Base-by-base conservation (phyloP, 495 filamentous ascomycete species). In the Glonium stellatum region DNA sequence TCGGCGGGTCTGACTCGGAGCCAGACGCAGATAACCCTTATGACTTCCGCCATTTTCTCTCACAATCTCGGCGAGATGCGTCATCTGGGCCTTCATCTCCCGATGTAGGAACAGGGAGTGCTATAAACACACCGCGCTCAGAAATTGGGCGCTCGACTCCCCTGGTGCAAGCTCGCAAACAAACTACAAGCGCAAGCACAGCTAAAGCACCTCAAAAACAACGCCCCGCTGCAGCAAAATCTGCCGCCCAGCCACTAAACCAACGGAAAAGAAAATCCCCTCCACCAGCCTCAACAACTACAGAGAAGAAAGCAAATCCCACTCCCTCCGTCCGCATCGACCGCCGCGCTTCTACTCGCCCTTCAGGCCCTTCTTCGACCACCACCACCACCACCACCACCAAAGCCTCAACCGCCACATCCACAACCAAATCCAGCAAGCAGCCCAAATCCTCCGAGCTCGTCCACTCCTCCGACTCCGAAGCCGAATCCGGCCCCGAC, bases 1-100 rank as follows among this genome's bases (percentile, higher is more conserved):
- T 75, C 18, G 76, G 77, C 22, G 76, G 77, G 54, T 75, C 74
- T 10, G 72, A 70, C 23, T 57, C 47, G 1, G 62, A 57, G 5
- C 74, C 80, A 1, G 80, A 82, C 55, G 73, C 76, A 0, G 70
- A 72, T 60, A 84, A 84, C 54, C 81, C 81, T 15, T 84, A 79
- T 57, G 80, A 84, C 66, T 83, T 75, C 63, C 78, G 81, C 10
- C 81, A 84, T 64, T 84, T 83, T 63, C 76, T 83, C 39, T 72
- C 69, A 27, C 74, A 78, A 59, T 63, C 65, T 18, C 69, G 73
- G 34, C 75, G 78, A 63, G 64, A 71, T 44, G 62, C 54, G 35
- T n/a, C 65, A 49, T 78, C 74, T 21, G 12, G 62, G 52, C 36
- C 70, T 59, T 66, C 71, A 25, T 77, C 75, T 1, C 76, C 77